Conservation (phyloP, 768 basidiomycete genomes). For the Nidularia sp. region DNA sequence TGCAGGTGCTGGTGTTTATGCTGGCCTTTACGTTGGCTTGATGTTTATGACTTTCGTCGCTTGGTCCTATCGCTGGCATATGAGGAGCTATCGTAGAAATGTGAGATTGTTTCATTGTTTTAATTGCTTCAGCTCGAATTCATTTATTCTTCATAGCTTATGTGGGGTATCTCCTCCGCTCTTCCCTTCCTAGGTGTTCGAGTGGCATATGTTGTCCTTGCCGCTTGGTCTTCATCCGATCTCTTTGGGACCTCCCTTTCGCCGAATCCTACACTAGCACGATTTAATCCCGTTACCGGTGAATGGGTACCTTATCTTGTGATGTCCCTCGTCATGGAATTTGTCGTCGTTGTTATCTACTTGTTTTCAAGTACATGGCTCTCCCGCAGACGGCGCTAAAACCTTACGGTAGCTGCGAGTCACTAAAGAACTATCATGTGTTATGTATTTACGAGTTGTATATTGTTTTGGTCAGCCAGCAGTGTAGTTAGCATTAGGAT, state of each 20-base stretch:
- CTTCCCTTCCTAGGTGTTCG: constrained; percentile 59
- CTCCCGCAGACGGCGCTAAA: constrained; percentile 21
- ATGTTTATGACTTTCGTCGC: constrained; percentile 35
- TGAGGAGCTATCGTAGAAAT: constrained; percentile 40
- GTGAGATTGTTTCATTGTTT: constrained; percentile 22
- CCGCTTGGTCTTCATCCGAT: constrained; percentile 52
- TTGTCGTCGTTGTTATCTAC: constrained; percentile 42
- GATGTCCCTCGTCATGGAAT: constrained; percentile 62
- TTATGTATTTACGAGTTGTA: too few relatives aligned
- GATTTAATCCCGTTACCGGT: constrained; percentile 55
- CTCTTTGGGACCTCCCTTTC: constrained; percentile 32
- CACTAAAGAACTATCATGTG: background rate
- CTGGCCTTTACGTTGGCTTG: constrained; percentile 33
- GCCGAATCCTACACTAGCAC: constrained; percentile 38
- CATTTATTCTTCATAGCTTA: constrained; percentile 35
- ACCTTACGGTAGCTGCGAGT: background rate
- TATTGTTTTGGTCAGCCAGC: too few relatives aligned
- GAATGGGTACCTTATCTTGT: constrained; percentile 55
- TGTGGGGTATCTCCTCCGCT: constrained; percentile 47
- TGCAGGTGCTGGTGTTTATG: constrained; percentile 38
- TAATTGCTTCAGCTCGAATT: background rate
- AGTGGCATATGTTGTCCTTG: constrained; percentile 54
- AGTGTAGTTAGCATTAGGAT: too few relatives aligned
- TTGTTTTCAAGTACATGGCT: constrained; percentile 41
- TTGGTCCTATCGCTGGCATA: constrained; percentile 42